These are phyloP conservation scores for Metschnikowia rubicola DNA, from an alignment of 805 yeast genomes.

Conservation along the genomic window DNA sequence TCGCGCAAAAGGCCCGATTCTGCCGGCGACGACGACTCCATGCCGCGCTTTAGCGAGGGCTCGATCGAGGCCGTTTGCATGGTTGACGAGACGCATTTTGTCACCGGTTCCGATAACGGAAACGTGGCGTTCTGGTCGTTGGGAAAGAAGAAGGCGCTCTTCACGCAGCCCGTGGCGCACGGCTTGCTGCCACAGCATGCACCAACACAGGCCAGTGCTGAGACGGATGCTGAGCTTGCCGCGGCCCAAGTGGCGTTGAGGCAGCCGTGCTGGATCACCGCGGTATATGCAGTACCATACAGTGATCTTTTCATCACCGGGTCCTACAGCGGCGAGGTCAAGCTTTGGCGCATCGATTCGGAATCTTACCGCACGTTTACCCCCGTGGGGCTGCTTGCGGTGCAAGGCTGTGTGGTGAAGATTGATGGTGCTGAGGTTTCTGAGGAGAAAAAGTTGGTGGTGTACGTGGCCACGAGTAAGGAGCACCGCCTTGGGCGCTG, in stretches of 20 bases:
- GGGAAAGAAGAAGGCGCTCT: slow-evolving; percentile 84
- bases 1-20: slow-evolving; percentile 26
- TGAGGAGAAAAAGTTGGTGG: slow-evolving; percentile 46
- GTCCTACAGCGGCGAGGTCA: slow-evolving; percentile 77
- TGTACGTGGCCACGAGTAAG: slow-evolving; percentile 67
- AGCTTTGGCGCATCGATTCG: slow-evolving; percentile 68
- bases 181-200: slow-evolving; percentile 56
- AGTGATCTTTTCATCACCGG: slow-evolving; percentile 84
- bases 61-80: slow-evolving; percentile 85
- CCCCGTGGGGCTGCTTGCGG: slow-evolving; percentile 52
- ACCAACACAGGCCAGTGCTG: slow-evolving; percentile 40
- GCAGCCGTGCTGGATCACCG: slow-evolving; percentile 84
- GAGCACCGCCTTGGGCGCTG: slow-evolving; percentile 91
- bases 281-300: slow-evolving; percentile 78
- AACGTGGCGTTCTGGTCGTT: slow-evolving; percentile 85
- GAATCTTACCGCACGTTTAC: slow-evolving; percentile 61
- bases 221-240: slow-evolving; percentile 52
- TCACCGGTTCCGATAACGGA: slow-evolving; percentile 96
- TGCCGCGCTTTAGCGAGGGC: slow-evolving; percentile 65
- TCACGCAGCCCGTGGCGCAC: slow-evolving; percentile 67
- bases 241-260: slow-evolving; percentile 58
- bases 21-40: slow-evolving; percentile 21
- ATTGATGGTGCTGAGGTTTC: slow-evolving; percentile 54
- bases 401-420: slow-evolving; percentile 67
- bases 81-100: slow-evolving; percentile 89